Evolutionary conservation across 2,329 filamentous ascomycete species (phyloP).

Genomic region (Pseudopithomyces chartarum): DNA sequence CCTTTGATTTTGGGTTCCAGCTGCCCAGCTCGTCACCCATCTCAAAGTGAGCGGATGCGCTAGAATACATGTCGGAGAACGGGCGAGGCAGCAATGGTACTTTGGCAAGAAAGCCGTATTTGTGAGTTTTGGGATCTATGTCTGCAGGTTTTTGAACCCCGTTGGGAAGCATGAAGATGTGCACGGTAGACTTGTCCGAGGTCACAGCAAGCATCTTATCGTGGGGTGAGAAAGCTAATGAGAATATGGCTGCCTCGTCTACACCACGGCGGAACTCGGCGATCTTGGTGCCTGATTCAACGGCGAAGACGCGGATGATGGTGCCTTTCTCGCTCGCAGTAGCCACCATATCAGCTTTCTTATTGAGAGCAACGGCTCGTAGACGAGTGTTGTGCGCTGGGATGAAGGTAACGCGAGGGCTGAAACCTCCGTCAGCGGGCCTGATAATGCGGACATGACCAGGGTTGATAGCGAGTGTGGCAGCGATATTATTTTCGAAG

Average conservation of each 20-base stretch:
- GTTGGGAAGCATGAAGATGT: conserved; percentile 82
- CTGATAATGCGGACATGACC: conserved; percentile 93
- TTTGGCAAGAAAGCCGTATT: conserved; percentile 85
- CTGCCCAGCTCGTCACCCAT: conserved; percentile 71
- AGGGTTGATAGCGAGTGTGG: conserved; percentile 83
- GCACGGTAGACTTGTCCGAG: conserved; percentile 94
- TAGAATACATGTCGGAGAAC: conserved; percentile 89
- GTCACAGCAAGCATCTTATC: conserved; percentile 84
- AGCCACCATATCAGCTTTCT: conserved; percentile 79
- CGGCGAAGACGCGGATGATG: conserved; percentile 83
- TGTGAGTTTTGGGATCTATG: conserved; percentile 47
- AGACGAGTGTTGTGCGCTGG: conserved; percentile 84
- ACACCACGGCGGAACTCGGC: conserved; percentile 87
- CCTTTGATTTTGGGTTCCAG: conserved; percentile 45
- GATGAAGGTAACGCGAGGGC: conserved; percentile 87
- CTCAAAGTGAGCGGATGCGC: conserved; percentile 79
- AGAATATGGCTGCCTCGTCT: conserved; percentile 86
- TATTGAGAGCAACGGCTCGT: conserved; percentile 77
- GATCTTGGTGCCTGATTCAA: conserved; percentile 77
- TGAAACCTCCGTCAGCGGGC: conserved; percentile 72
- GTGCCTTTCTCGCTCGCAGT: conserved; percentile 95
- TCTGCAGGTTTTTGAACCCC: conserved; percentile 19
- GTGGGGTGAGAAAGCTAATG: conserved; percentile 83
- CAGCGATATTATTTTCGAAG: conserved; percentile 73
- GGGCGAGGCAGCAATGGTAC: conserved; percentile 83